Conservation (phyloP, 768 basidiomycete species). For the Dioszegia crocea region DNA sequence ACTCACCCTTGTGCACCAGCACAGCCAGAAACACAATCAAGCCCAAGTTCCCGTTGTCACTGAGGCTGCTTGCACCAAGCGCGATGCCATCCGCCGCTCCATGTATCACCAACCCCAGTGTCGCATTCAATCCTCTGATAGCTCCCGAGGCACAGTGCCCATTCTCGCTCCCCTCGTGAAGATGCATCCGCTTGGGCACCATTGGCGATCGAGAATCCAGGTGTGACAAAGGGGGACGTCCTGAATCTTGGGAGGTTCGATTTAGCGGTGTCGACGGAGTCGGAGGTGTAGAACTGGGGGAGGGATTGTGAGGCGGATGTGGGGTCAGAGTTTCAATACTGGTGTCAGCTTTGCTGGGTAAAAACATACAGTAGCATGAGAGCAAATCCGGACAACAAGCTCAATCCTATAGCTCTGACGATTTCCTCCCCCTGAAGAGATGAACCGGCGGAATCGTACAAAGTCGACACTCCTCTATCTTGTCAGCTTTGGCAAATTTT, state of each 20-base stretch:
- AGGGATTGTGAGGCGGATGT: constrained; percentile 37
- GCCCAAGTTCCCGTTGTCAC: constrained; percentile 56
- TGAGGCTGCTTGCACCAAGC: constrained; percentile 62
- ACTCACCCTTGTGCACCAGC: constrained; percentile 77
- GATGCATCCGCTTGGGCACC: constrained; percentile 33
- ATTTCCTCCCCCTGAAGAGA: constrained; percentile 22
- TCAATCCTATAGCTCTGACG: constrained; percentile 43
- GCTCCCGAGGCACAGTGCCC: constrained; percentile 15
- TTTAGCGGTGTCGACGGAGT: constrained; percentile 16
- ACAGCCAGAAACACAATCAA: constrained; percentile 86
- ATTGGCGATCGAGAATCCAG: constrained; percentile 34
- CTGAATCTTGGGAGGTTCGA: constrained; percentile 7
- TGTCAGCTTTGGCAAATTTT: constrained; percentile 56
- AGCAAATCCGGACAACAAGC: constrained; percentile 47
- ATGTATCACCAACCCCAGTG: constrained; percentile 81
- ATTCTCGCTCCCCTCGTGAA: constrained; percentile 19
- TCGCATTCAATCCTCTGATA: constrained; percentile 58
- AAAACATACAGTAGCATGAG: constrained; percentile 48
- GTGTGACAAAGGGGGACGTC: constrained; percentile 18
- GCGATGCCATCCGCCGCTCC: constrained; percentile 88
- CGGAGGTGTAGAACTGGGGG: constrained; percentile 24
- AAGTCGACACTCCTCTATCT: constrained; percentile 43
- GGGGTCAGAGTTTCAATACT: constrained; percentile 45
- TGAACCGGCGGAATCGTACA: constrained; percentile 29
- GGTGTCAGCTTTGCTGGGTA: not conserved